These are phyloP conservation scores for Edaphochlamys debaryana DNA, from an alignment of 139 green algal species.

Conservation along the genomic window DNA sequence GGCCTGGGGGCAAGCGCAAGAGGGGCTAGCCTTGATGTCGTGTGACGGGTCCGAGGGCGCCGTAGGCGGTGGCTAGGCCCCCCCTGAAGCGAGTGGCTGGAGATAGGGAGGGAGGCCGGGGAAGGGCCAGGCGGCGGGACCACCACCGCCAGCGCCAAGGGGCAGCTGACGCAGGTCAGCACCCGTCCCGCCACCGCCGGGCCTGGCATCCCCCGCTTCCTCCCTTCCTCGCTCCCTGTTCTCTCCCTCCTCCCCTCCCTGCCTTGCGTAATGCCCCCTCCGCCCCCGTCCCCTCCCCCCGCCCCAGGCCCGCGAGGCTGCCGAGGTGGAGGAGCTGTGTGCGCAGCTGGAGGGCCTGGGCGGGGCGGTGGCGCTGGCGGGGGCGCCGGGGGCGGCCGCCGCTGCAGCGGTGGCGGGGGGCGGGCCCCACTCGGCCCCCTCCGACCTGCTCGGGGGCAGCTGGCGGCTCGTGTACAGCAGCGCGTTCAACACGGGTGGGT, in stretches of 20 bases:
- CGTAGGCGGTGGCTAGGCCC: no score
- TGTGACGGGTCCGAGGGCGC: no score
- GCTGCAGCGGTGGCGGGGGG: neutral
- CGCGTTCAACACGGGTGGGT: constrained; percentile 54
- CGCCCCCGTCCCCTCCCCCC: neutral
- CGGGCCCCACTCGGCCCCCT: no score
- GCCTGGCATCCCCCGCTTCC: no score
- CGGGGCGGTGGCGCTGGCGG: constrained; percentile 8
- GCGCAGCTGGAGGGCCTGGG: constrained; percentile 34
- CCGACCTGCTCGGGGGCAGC: constrained; percentile 47
- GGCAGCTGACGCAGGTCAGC: no score
- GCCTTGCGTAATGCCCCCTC: no score
- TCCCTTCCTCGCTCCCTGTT: neutral
- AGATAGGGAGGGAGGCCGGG: no score
- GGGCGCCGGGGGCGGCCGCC: neutral
- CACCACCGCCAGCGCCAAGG: no score
- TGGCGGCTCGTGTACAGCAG: constrained; percentile 66
- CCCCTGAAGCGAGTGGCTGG: no score
- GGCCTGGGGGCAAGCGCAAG: constrained; percentile 58
- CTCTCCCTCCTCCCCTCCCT: neutral
- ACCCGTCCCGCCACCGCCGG: no score
- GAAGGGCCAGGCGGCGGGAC: no score
- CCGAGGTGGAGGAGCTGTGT: constrained; percentile 43
- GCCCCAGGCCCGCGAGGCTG: constrained; percentile 31
- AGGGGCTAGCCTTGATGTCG: no score